A percentile compares a stretch with the other conserved stretches of the same genome.
phyloP scores from a whole-genome alignment of 768 basidiomycete species.

The Mycena pura region DNA sequence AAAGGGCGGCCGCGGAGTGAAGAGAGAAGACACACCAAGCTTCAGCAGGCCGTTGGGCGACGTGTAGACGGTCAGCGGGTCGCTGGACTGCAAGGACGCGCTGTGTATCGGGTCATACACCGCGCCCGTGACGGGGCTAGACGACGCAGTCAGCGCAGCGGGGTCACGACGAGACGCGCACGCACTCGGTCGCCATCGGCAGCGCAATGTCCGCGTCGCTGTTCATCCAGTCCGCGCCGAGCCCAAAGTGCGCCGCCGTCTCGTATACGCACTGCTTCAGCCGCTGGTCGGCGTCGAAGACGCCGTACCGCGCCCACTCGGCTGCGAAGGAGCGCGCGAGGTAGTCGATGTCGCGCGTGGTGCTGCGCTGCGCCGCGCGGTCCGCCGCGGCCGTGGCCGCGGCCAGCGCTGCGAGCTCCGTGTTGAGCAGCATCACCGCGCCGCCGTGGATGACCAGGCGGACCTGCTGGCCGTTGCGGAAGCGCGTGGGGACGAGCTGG shows the following conservation, averaged over 20 bases:
- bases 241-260: conserved; percentile 56
- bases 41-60: conserved; percentile 57
- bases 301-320: conserved; percentile 57
- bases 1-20: not conserved
- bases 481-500: conserved; percentile 48
- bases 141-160: not conserved
- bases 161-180: conserved; percentile 18
- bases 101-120: conserved; percentile 67
- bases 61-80: conserved; percentile 65
- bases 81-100: conserved; percentile 57
- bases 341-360: conserved; percentile 74
- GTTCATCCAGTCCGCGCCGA: conserved; percentile 81
- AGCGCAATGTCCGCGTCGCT: conserved; percentile 74
- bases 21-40: conserved; percentile 8
- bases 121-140: conserved; percentile 30
- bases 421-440: conserved; percentile 75
- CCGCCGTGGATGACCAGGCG: conserved; percentile 75
- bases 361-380: conserved; percentile 49
- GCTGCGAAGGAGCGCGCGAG: conserved; percentile 64
- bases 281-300: conserved; percentile 59
- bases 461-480: conserved; percentile 51
- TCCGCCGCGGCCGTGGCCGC: conserved; percentile 22
- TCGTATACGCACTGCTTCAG: conserved; percentile 61
- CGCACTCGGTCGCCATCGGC: conserved; percentile 69
- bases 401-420: conserved; percentile 30